Conservation (phyloP, 2,329 filamentous ascomycete genomes). For the Thermoascus crustaceus region DNA sequence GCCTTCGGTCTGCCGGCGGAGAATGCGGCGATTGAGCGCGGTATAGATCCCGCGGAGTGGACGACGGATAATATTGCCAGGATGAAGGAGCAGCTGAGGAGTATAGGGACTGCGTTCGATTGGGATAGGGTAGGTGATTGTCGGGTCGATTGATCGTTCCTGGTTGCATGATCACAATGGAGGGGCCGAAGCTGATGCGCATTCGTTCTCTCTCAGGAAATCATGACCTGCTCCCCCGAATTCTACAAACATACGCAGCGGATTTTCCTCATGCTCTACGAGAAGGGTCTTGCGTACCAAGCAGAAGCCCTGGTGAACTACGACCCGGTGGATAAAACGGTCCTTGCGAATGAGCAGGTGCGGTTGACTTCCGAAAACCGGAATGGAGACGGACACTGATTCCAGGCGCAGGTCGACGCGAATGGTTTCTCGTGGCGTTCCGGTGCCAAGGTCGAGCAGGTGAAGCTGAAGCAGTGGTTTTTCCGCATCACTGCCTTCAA, state of each 20-base stretch:
- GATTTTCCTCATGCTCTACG: constrained; percentile 69
- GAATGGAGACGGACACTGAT: constrained; percentile 4
- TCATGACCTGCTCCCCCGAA: constrained; percentile 72
- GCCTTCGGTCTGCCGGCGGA: constrained; percentile 85
- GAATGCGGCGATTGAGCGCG: constrained; percentile 79
- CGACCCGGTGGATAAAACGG: constrained; percentile 81
- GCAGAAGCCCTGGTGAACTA: constrained; percentile 80
- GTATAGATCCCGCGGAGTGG: constrained; percentile 69
- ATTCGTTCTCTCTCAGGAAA: constrained; percentile 50
- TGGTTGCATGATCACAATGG: constrained; percentile 7
- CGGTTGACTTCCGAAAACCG: constrained; percentile 2
- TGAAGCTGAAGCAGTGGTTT: constrained; percentile 80
- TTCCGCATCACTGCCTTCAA: constrained; percentile 74
- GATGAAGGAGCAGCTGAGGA: constrained; percentile 74
- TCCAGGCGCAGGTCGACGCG: constrained; percentile 54
- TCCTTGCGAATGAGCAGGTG: constrained; percentile 79
- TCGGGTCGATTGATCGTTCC: neutral
- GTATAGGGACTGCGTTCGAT: constrained; percentile 76
- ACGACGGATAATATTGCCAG: constrained; percentile 69
- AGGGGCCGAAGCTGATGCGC: constrained; percentile 18
- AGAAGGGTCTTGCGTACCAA: constrained; percentile 71
- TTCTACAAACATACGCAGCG: constrained; percentile 89
- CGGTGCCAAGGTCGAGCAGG: constrained; percentile 73
- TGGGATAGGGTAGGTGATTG: constrained; percentile 63
- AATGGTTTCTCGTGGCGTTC: constrained; percentile 82